Evolutionary conservation across 2,329 filamentous ascomycete genomes (phyloP).

Genomic region (Rutstroemia sp.): DNA sequence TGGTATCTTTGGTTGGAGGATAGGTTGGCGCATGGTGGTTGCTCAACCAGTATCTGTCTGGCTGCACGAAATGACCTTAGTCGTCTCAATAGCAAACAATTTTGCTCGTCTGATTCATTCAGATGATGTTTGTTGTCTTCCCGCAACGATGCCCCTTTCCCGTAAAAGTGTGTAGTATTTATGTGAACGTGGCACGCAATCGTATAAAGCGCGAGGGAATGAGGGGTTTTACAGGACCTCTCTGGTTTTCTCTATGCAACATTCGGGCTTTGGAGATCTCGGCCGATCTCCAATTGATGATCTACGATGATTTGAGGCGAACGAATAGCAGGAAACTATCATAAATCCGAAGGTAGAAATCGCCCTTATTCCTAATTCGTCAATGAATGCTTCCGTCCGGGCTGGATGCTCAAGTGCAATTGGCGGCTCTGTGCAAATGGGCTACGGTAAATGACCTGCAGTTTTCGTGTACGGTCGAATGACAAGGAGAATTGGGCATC

Average conservation of each 20-base stretch:
- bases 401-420: background rate
- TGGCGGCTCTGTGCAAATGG: background rate
- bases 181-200: background rate
- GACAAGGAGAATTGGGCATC: constrained; percentile 6
- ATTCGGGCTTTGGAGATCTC: too few relatives aligned
- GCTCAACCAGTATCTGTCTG: constrained; percentile 59
- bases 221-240: background rate
- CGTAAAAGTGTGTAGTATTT: background rate
- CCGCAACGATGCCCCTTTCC: background rate
- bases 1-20: constrained; percentile 63
- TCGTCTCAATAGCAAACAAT: constrained; percentile 25
- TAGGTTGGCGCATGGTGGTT: constrained; percentile 50
- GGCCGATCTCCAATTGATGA: background rate
- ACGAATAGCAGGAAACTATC: background rate
- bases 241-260: too few relatives aligned
- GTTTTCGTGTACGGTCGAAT: constrained; percentile 1
- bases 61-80: constrained; percentile 19
- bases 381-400: background rate
- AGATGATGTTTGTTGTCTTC: constrained; percentile 13
- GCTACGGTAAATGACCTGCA: background rate
- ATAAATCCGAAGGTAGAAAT: background rate
- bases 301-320: background rate
- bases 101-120: constrained; percentile 17
- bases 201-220: background rate
- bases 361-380: background rate